Base-by-base conservation (phyloP, 805 yeast genomes). In the Aciculoconidium aculeatum region DNA sequence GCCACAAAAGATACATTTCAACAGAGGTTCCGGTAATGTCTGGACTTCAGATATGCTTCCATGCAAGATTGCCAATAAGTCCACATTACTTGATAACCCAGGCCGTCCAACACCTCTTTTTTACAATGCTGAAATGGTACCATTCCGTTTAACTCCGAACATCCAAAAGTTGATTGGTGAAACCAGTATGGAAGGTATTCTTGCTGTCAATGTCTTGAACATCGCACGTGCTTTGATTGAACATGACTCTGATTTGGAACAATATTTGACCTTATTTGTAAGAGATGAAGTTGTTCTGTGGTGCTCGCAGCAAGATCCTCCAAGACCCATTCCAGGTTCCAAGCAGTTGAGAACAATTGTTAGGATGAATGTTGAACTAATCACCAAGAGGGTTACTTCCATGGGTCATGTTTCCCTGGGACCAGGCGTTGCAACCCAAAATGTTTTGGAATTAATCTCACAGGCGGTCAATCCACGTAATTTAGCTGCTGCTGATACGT, bases 1-100 rank as follows among this genome's bases (percentile, higher is more conserved):
- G 40, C 97, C 98, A 3, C 94, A 84, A 53, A 94, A 90, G 69
- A 83, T 92, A 36, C 80, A 80, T 51, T 75, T 94, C 35, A 78
- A 87, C 46, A 70, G 73, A 49, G 74, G 72, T 5, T 80, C 92
- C 3, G 99, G 98, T 37, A 75, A 77, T 42, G 90, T 90, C 8
- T 84, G 92, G 78, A 87, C 96, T 0, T 77, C 90, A 5, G 98
- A 94, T 49, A 88, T 92, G 95, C 65, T 92, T 31, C 98, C 98
- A 10, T 79, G 87, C 46, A 80, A 83, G 58, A 71, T 79, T 42
- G 80, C 83, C 30, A 77, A 72, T 42, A 35, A 61, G 60, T 39
- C 58, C 19, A 40, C 39, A 6, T 35, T 39, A 25, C 21, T 63
- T 7, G 58, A 58, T 25, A 55, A 58, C 20, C 65, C 55, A 27